A percentile compares a stretch with the other conserved stretches of the same genome.
These are phyloP conservation scores for Asparagopsis taxiformis DNA, from an alignment of 31 red algal species.

Conservation along the genomic window DNA sequence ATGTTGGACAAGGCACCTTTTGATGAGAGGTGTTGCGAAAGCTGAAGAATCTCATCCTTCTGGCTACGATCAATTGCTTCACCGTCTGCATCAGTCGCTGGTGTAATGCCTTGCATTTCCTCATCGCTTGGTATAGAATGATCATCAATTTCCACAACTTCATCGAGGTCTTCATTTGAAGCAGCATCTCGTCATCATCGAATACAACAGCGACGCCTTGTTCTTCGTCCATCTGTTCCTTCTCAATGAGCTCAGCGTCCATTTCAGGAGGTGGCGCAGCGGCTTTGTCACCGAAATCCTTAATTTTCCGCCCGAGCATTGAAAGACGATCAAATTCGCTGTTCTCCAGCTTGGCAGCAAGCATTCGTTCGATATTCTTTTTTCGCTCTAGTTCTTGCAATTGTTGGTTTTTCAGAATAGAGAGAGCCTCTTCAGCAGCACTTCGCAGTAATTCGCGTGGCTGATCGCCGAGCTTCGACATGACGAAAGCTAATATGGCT, in stretches of 20 bases:
- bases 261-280: neutral
- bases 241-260: conserved; percentile 2
- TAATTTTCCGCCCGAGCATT: conserved; percentile 67
- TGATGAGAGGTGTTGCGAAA: neutral
- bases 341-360: conserved; percentile 31
- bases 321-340: conserved; percentile 73
- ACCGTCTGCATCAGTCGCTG: neutral
- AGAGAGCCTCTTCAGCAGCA: conserved; percentile 77
- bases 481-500: conserved; percentile 70
- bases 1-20: neutral
- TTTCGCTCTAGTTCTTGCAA: conserved; percentile 44
- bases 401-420: conserved; percentile 50
- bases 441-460: conserved; percentile 82
- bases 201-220: conserved; percentile 42
- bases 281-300: conserved; percentile 62
- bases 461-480: conserved; percentile 82
- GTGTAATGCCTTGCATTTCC: conserved; percentile 3
- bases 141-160: conserved; percentile 18
- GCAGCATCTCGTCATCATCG: conserved; percentile 65
- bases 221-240: conserved; percentile 29
- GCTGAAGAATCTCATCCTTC: neutral
- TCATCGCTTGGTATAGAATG: conserved; percentile 6
- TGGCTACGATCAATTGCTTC: neutral
- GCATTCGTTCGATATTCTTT: conserved; percentile 36
- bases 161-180: conserved; percentile 18